phyloP scores from a whole-genome alignment of 192 early-diverging fungal genomes.

The Entomortierella chlamydospora region DNA sequence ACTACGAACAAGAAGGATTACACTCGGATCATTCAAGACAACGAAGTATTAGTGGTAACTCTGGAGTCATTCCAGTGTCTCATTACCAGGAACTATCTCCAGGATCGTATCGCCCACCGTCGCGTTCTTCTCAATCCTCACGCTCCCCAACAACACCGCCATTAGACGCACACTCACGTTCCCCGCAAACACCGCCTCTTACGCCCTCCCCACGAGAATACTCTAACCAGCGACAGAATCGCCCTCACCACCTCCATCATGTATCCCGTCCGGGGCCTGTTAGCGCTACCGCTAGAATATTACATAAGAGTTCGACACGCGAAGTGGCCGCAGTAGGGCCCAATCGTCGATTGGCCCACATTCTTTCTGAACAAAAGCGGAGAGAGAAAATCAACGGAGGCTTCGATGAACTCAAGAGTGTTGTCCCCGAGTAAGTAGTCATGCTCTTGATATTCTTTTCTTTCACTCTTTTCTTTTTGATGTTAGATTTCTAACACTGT shows the following conservation, averaged over 20 bases:
- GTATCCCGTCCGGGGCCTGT: background rate
- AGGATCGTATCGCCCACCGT: background rate
- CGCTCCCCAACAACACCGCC: conserved; percentile 3
- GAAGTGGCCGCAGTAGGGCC: conserved; percentile 23
- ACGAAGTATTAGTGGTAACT: background rate
- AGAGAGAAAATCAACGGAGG: conserved; percentile 57
- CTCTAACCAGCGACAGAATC: background rate
- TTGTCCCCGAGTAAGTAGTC: conserved; percentile 42
- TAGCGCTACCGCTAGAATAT: background rate
- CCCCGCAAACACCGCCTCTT: conserved; percentile 32
- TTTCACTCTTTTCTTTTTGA: background rate
- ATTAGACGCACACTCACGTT: conserved; percentile 12
- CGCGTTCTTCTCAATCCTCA: conserved; percentile 1
- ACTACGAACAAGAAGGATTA: background rate
- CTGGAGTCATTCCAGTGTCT: background rate
- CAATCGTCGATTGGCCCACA: conserved; percentile 54
- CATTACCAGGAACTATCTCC: conserved; percentile 3
- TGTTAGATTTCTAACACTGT: background rate
- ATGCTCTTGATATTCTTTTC: background rate
- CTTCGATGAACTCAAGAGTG: conserved; percentile 55
- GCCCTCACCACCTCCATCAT: conserved; percentile 1
- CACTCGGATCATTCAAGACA: background rate
- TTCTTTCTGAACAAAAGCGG: conserved; percentile 56
- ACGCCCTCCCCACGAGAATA: conserved; percentile 32
- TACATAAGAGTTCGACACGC: conserved; percentile 17